Percentiles rank a stretch among this genome's conserved stretches.
phyloP scores from a whole-genome alignment of 192 early-diverging fungal genomes.

The Dimargaris xerosporica region DNA sequence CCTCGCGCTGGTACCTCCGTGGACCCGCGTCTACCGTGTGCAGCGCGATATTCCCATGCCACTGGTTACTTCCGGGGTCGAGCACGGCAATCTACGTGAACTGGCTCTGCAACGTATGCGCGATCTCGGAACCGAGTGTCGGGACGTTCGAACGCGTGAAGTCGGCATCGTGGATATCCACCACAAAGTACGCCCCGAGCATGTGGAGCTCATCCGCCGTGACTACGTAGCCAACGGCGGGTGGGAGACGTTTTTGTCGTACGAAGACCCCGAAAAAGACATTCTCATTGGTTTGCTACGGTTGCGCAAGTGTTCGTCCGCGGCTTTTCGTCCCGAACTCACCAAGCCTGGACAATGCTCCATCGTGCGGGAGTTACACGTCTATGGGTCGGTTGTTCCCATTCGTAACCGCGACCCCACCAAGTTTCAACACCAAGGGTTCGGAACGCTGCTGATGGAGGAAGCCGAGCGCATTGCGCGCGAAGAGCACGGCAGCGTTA shows the following conservation, averaged over 20 bases:
- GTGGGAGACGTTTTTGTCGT: constrained; percentile 98
- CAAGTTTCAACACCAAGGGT: constrained; percentile 99
- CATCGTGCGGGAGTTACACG: constrained; percentile 94
- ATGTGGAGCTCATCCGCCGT: constrained; percentile 90
- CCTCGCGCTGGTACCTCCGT: constrained; percentile 91
- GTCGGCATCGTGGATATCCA: constrained; percentile 98
- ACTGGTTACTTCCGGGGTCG: constrained; percentile 93
- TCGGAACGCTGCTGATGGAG: constrained; percentile 97
- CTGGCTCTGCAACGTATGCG: constrained; percentile 89
- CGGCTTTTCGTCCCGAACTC: constrained; percentile 85
- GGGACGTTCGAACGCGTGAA: constrained; percentile 95
- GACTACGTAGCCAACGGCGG: constrained; percentile 97
- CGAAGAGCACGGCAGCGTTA: constrained; percentile 90
- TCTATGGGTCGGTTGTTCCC: constrained; percentile 93
- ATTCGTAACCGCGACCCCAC: constrained; percentile 92
- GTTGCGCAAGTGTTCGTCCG: constrained; percentile 80
- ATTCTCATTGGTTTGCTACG: constrained; percentile 91
- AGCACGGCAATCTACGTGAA: constrained; percentile 94
- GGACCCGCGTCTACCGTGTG: constrained; percentile 96
- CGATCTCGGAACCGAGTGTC: constrained; percentile 88
- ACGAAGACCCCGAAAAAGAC: constrained; percentile 94
- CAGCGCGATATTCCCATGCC: constrained; percentile 99
- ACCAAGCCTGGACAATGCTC: constrained; percentile 60
- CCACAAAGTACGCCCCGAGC: constrained; percentile 82
- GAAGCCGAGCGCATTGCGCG: constrained; percentile 96